Base-by-base conservation (phyloP, 108 stramenopile species). In the Nitzschia sp. region DNA sequence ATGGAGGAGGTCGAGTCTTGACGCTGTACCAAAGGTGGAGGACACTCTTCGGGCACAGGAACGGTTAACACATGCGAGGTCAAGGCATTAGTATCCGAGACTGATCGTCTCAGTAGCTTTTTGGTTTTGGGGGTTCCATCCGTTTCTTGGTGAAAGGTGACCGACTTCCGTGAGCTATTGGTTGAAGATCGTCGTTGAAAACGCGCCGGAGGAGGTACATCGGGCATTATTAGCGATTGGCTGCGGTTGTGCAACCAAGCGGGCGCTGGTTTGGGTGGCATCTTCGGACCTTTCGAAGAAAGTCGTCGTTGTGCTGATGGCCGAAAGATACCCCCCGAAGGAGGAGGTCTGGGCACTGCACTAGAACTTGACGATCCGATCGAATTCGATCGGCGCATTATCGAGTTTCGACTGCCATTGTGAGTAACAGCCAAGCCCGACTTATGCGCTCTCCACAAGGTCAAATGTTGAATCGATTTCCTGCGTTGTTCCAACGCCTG, bases 361-460 rank as follows among this genome's bases (percentile, higher is more conserved):
- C 60, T 23, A 1, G 41, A 32, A 19, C 38, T 44, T 6, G 3
- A 21, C 1, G 53, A 34, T 35, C 21, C 53, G 0, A 23, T 27
- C 33, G 66, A 66, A 30, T n/a, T 50, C 19, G 48, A 50, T 46
- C 76, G 72, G 1, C 31, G 34, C 16, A 76, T 19, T 33, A 81
- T 19, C 27, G 68, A 66, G 22, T 27, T 67, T 19, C 65, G 68
- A 19, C 66, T 63, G 25, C 48, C 68, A 56, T 26, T 35, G 5
- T 36, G 8, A 8, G 72, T 77, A 2, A 82, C 64, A 25, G 76
- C 73, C 0, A 85, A 53, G 5, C 84, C 84, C 23, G 56, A 56
- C 57, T 85, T 55, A 53, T 85, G 84, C n/a, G 84, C 80, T 44
- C 66, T 50, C 80, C 80, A 85, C n/a, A 85, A 48, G 1, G 45